phyloP scores from a whole-genome alignment of 2,329 filamentous ascomycete genomes.

The Fusarium domesticum region DNA sequence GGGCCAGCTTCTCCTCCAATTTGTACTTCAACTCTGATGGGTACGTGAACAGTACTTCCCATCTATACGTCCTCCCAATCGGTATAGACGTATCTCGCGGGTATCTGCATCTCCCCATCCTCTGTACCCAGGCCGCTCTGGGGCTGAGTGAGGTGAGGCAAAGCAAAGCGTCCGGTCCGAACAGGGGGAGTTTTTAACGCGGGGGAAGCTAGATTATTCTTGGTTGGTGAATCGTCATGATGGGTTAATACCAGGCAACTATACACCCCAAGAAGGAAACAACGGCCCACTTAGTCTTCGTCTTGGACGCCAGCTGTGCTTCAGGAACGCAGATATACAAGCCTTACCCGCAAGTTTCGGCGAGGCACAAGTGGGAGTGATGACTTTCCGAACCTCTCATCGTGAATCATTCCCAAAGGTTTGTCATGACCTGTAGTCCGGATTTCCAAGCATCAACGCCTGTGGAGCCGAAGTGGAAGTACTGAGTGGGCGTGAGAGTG shows the following conservation, averaged over 20 bases:
- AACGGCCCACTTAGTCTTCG: conserved; percentile 19
- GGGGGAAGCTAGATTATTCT: conserved; percentile 26
- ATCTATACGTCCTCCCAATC: too few relatives aligned
- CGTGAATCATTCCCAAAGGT: conserved; percentile 27
- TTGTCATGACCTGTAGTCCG: conserved; percentile 28
- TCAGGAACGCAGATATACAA: conserved; percentile 6
- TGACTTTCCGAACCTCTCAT: conserved; percentile 17
- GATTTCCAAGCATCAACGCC: conserved; percentile 26
- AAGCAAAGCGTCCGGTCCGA: conserved; percentile 9
- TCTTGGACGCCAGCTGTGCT: conserved; percentile 10
- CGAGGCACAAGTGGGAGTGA: conserved; percentile 14
- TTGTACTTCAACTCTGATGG: background rate
- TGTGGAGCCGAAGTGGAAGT: conserved; percentile 32
- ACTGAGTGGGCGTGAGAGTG: conserved; percentile 4
- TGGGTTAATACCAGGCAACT: conserved; percentile 13
- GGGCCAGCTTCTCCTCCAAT: conserved; percentile 1
- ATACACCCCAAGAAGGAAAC: conserved; percentile 15
- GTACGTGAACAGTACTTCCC: conserved; percentile 2
- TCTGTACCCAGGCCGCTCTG: background rate
- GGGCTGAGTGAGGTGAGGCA: conserved; percentile 4
- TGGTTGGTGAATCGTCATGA: conserved; percentile 26
- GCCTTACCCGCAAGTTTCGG: conserved; percentile 14
- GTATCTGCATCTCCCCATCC: conserved; percentile 12
- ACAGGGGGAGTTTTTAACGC: conserved; percentile 18
- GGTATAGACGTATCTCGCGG: conserved; percentile 21